Percentiles rank a stretch among this genome's conserved stretches.
Evolutionary conservation across 164 flowering plant genomes (phyloP).

Genomic region (Sextonia rubra): DNA sequence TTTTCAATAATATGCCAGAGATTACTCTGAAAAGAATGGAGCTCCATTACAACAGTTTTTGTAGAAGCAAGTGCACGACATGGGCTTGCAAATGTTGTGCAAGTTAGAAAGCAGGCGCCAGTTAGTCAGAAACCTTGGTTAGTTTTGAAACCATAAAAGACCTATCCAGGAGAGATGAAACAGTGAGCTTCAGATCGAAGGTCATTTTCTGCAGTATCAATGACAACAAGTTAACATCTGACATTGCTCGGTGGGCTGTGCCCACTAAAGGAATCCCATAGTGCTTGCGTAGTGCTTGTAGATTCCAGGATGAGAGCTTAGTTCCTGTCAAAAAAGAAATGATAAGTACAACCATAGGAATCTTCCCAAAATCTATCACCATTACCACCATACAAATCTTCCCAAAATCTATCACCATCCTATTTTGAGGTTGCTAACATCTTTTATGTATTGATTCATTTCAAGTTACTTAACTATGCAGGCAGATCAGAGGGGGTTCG

Average conservation of each 20-base stretch:
- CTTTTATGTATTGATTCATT: too few species aligned
- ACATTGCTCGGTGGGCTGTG: slow-evolving; percentile 80
- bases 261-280: slow-evolving; percentile 48
- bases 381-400: not conserved
- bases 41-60: not conserved
- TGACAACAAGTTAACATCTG: slow-evolving; percentile 61
- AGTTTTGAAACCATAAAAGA: slow-evolving; percentile 47
- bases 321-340: slow-evolving; percentile 33
- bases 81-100: not conserved
- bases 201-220: slow-evolving; percentile 58
- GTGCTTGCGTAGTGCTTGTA: slow-evolving; percentile 55
- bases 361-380: not conserved
- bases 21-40: slow-evolving; percentile 11
- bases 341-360: not conserved
- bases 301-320: slow-evolving; percentile 24
- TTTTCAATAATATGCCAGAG: not conserved
- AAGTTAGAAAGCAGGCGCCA: not conserved
- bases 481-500: too few species aligned
- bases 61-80: not conserved
- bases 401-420: not conserved
- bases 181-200: slow-evolving; percentile 48
- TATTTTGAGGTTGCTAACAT: too few species aligned
- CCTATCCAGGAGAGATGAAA: slow-evolving; percentile 47
- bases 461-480: too few species aligned
- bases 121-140: slow-evolving; percentile 1